Evolutionary conservation across 768 basidiomycete genomes (phyloP).

Genomic region (Boletus tylopilopsis): DNA sequence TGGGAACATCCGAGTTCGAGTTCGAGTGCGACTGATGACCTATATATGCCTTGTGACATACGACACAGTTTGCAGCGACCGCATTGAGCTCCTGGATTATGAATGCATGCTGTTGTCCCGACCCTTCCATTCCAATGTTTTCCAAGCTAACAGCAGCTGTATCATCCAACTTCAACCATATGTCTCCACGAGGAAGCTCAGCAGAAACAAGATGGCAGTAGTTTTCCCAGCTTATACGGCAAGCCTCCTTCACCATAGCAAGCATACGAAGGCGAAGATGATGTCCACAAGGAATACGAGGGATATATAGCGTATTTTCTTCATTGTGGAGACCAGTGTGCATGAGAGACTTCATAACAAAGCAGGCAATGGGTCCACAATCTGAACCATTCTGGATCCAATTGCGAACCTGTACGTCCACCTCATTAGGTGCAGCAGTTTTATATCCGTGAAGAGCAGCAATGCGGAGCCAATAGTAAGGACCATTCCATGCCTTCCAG

Average conservation of each 20-base stretch:
- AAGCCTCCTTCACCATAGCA: background rate
- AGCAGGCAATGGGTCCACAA: slow-evolving; percentile 7
- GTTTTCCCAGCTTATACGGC: slow-evolving; percentile 1
- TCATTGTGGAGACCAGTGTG: background rate
- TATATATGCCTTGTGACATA: background rate
- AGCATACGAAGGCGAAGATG: background rate
- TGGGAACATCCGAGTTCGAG: no score
- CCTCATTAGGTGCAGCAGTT: background rate
- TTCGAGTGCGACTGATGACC: no score
- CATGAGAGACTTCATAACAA: slow-evolving; percentile 3
- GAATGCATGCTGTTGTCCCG: background rate
- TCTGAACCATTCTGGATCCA: background rate
- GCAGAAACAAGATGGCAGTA: background rate
- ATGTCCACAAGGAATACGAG: background rate
- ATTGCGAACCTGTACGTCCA: background rate
- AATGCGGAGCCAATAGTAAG: background rate
- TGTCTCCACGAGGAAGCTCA: background rate
- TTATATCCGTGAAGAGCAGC: background rate
- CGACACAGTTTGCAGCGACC: background rate
- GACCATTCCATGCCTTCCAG: background rate
- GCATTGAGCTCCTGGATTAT: background rate
- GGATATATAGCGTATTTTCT: background rate
- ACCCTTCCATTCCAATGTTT: background rate
- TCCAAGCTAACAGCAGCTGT: background rate
- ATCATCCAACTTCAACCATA: slow-evolving; percentile 1